Conservation (phyloP, 1,284 basidiomycete genomes). For the Microstroma glucosiphilum region DNA sequence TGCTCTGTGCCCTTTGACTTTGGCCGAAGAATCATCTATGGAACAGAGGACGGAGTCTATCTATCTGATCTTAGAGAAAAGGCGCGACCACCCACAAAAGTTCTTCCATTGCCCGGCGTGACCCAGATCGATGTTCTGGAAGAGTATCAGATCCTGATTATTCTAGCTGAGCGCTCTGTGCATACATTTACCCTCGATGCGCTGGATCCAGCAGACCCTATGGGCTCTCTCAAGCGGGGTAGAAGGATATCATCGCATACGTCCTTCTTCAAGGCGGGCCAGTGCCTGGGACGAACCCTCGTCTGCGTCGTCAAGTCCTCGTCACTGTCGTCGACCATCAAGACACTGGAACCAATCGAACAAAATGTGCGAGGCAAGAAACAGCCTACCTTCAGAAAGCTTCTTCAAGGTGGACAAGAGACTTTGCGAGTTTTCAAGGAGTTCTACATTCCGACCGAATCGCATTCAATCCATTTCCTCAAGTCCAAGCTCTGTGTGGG, state of each 20-base stretch:
- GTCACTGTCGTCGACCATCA: constrained; percentile 92
- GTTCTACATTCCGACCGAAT: constrained; percentile 97
- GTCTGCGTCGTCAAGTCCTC: constrained; percentile 97
- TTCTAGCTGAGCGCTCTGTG: constrained; percentile 81
- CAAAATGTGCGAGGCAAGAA: constrained; percentile 72
- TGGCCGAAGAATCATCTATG: constrained; percentile 84
- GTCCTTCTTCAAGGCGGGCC: constrained; percentile 93
- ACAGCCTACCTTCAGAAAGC: constrained; percentile 75
- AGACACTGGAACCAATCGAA: constrained; percentile 92
- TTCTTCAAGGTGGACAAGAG: constrained; percentile 89
- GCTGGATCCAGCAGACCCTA: constrained; percentile 80
- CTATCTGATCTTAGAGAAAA: constrained; percentile 74
- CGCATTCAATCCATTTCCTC: constrained; percentile 91
- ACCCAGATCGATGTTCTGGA: constrained; percentile 94
- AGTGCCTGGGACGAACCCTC: constrained; percentile 85
- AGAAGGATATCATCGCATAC: constrained; percentile 94
- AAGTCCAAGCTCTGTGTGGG: constrained; percentile 97
- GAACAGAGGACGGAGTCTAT: constrained; percentile 94
- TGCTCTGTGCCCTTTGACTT: constrained; percentile 87
- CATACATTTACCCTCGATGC: constrained; percentile 94
- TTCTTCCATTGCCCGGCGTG: constrained; percentile 81
- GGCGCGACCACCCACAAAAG: constrained; percentile 70
- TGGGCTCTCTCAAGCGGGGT: constrained; percentile 82
- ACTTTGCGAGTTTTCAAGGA: constrained; percentile 86
- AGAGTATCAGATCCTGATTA: constrained; percentile 89